Base-by-base conservation (phyloP, 306 rosid species). In the Geum urbanum region DNA sequence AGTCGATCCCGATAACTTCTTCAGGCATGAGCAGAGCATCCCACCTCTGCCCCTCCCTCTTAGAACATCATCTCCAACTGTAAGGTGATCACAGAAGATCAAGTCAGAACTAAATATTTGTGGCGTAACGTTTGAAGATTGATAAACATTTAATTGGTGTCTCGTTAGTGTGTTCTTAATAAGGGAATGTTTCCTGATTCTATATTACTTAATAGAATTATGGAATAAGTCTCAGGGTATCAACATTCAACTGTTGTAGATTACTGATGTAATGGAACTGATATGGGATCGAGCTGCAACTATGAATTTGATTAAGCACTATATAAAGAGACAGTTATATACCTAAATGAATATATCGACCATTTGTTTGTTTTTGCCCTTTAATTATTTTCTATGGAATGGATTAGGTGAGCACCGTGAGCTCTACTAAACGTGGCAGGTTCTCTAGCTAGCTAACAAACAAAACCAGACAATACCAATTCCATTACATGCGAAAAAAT, bases 1-100 rank as follows among this genome's bases (percentile, higher is more conserved):
- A 63, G 88, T 86, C 59, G 96, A 89, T 70, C 96, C 96, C 6
- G 87, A 74, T 14, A 86, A 89, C 57, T 86, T 89, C 78, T 89
- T 89, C 65, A 83, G 88, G 65, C 84, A 89, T 70, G 96, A 89
- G 54, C 92, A 89, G 74, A 86, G 90, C 67, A 86, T 89, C 15
- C 91, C 91, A 18, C 80, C 91, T 22, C 85, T 87, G 43, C 86
- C 77, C 27, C 54, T 69, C 53, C 78, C 45, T 59, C 45, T 59
- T 13, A n/a, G 45, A 47, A 19, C 83, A 59, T n/a, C 81, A 83
- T 45, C 85, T 78, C 45, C 57, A 24, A 71, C 40, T 35, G 60
- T 7, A 3, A 62, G 49, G 66, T 62, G 48, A 62, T 39, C 66
- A 40, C 5, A 16, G 27, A 16, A 37, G 32, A 27, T 27, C 32